A percentile compares a stretch with the other conserved stretches of the same genome.
Evolutionary conservation across 805 yeast species (phyloP).

Genomic region (Clavispora phyllophila): DNA sequence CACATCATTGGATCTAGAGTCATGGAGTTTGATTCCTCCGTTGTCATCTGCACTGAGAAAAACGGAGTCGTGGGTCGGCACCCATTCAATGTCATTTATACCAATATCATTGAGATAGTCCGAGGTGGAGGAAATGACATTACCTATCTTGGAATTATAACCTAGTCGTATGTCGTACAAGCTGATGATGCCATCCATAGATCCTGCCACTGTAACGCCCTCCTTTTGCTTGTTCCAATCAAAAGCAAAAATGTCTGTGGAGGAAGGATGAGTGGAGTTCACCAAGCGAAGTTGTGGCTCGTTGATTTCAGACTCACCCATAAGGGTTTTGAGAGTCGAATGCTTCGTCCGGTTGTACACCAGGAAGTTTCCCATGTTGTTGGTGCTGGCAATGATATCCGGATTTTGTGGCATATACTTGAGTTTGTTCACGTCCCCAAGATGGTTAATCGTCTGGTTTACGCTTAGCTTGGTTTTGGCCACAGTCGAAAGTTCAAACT

Average conservation of each 20-base stretch:
- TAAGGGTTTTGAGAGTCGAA: constrained; percentile 27
- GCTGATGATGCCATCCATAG: constrained; percentile 58
- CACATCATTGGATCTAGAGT: constrained; percentile 36
- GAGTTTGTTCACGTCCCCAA: constrained; percentile 70
- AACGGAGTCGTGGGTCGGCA: constrained; percentile 53
- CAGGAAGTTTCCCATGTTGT: constrained; percentile 58
- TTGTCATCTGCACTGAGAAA: constrained; percentile 69
- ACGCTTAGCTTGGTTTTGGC: constrained; percentile 24
- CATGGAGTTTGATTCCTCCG: constrained; percentile 46
- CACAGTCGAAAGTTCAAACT: constrained; percentile 31
- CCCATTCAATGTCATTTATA: constrained; percentile 71
- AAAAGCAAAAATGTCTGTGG: constrained; percentile 59
- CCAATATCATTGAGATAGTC: constrained; percentile 28
- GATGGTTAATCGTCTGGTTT: constrained; percentile 58
- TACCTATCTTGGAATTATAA: background rate
- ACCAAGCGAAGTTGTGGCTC: constrained; percentile 50
- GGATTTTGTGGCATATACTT: constrained; percentile 83
- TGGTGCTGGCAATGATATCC: constrained; percentile 68
- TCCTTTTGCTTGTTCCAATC: constrained; percentile 67
- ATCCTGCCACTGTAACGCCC: constrained; percentile 56
- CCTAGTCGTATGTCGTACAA: constrained; percentile 56
- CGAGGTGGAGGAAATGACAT: background rate
- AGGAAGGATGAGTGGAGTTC: constrained; percentile 19
- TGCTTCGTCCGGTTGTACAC: constrained; percentile 84
- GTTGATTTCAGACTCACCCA: constrained; percentile 24